phyloP scores from a whole-genome alignment of 768 basidiomycete species.

The Pleurotus sapidus region DNA sequence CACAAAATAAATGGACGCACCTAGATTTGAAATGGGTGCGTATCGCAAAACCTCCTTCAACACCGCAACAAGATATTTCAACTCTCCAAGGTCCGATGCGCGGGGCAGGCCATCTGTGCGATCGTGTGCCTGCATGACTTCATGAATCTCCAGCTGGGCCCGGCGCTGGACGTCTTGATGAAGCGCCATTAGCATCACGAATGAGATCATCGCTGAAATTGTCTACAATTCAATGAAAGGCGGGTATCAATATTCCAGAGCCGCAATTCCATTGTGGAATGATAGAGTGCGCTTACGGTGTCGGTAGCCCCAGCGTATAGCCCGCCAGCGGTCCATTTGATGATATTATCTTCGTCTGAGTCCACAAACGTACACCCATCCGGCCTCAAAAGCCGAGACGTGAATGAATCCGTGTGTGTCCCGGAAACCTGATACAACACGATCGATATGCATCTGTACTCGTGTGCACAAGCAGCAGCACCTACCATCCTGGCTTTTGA shows the following conservation, averaged over 20 bases:
- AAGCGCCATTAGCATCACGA: slow-evolving; percentile 47
- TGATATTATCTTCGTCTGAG: slow-evolving; percentile 38
- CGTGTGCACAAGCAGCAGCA: neutral
- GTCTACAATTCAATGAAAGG: slow-evolving; percentile 28
- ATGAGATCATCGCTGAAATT: slow-evolving; percentile 42
- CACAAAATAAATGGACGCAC: slow-evolving; percentile 19
- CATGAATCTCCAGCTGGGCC: slow-evolving; percentile 40
- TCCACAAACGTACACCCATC: slow-evolving; percentile 17
- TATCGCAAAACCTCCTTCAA: slow-evolving; percentile 38
- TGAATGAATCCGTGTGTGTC: slow-evolving; percentile 38
- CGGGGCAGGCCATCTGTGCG: slow-evolving; percentile 23
- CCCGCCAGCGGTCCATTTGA: slow-evolving; percentile 49
- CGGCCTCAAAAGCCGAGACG: slow-evolving; percentile 32
- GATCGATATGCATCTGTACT: neutral
- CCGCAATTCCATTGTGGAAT: neutral
- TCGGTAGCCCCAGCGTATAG: slow-evolving; percentile 46
- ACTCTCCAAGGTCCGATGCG: slow-evolving; percentile 22
- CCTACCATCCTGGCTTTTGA: slow-evolving; percentile 41
- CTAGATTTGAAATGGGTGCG: slow-evolving; percentile 38
- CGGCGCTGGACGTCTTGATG: slow-evolving; percentile 37
- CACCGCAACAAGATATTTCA: slow-evolving; percentile 31
- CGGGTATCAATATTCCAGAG: neutral
- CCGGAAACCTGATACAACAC: slow-evolving; percentile 23
- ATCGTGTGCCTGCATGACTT: neutral
- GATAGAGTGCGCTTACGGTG: slow-evolving; percentile 26